Evolutionary conservation across 306 rosid genomes (phyloP).

Genomic region (Lathyrus aphaca): DNA sequence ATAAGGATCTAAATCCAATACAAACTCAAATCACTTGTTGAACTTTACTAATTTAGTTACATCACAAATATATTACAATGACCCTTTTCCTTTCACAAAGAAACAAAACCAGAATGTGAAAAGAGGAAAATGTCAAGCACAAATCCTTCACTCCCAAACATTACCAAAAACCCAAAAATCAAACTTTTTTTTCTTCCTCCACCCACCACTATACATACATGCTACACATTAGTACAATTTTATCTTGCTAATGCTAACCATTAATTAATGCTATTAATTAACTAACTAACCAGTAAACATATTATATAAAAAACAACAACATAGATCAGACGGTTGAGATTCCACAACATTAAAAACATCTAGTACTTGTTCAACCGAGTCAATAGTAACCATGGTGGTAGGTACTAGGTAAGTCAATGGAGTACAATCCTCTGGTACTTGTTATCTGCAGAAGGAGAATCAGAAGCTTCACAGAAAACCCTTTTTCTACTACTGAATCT

Average conservation of each 20-base stretch:
- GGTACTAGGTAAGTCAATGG: slow-evolving; percentile 48
- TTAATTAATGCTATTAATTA: slow-evolving; percentile 40
- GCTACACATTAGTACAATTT: slow-evolving; percentile 59
- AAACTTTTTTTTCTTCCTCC: slow-evolving; percentile 38
- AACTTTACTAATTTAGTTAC: slow-evolving; percentile 49
- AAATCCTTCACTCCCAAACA: slow-evolving; percentile 42
- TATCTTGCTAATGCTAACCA: slow-evolving; percentile 36
- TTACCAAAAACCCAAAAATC: slow-evolving; percentile 41
- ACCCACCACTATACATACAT: slow-evolving; percentile 59
- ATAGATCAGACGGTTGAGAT: background rate
- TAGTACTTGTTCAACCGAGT: background rate
- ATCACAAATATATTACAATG: slow-evolving; percentile 49
- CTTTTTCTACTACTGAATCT: slow-evolving; percentile 70
- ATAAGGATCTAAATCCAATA: background rate
- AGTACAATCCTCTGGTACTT: slow-evolving; percentile 76
- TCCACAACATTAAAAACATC: background rate
- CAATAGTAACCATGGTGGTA: background rate
- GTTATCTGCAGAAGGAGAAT: slow-evolving; percentile 67
- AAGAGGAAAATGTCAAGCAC: slow-evolving; percentile 40
- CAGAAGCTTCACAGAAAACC: slow-evolving; percentile 61
- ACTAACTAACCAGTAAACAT: slow-evolving; percentile 38
- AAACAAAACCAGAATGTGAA: slow-evolving; percentile 61
- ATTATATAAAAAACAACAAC: background rate
- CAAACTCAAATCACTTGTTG: slow-evolving; percentile 35
- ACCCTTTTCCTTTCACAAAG: slow-evolving; percentile 51